These are phyloP conservation scores for Aspergillus baeticus DNA, from an alignment of 495 filamentous ascomycete species.

Conservation along the genomic window DNA sequence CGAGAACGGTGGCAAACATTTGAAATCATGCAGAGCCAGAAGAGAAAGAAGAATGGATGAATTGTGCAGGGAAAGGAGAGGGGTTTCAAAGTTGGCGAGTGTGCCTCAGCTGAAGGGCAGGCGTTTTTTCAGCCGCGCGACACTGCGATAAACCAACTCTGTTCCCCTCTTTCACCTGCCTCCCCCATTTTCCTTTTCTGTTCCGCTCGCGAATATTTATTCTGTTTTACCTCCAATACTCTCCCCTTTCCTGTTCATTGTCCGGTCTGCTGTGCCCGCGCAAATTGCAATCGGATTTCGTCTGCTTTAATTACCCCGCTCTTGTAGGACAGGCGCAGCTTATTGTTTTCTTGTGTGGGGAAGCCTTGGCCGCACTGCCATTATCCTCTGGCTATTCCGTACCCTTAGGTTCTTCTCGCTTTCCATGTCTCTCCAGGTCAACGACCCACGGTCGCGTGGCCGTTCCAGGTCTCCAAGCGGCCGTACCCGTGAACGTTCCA, in stretches of 20 bases:
- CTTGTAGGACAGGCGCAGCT: background rate
- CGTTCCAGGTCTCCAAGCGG: slow-evolving; percentile 59
- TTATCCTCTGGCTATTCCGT: slow-evolving; percentile 1
- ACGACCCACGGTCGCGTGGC: slow-evolving; percentile 57
- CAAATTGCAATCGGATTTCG: background rate
- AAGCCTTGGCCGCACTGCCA: background rate
- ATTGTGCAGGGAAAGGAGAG: background rate
- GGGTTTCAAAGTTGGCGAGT: background rate
- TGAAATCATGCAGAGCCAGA: background rate
- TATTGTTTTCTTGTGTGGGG: slow-evolving; percentile 1
- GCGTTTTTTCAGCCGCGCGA: slow-evolving; percentile 12
- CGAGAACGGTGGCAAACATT: slow-evolving; percentile 1
- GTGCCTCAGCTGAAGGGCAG: slow-evolving; percentile 6
- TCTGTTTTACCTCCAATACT: slow-evolving; percentile 4
- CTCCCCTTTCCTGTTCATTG: slow-evolving; percentile 10
- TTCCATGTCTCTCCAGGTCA: slow-evolving; percentile 53
- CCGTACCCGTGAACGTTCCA: slow-evolving; percentile 46
- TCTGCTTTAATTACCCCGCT: background rate
- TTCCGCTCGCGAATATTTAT: slow-evolving; percentile 13
- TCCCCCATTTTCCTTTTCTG: slow-evolving; percentile 23
- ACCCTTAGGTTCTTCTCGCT: background rate
- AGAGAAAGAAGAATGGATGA: background rate
- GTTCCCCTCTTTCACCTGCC: slow-evolving; percentile 11
- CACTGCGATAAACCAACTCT: background rate
- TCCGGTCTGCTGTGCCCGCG: background rate